Percentiles rank a stretch among this genome's conserved stretches.
Evolutionary conservation across 495 filamentous ascomycete species (phyloP).

Genomic region (Letharia lupina): DNA sequence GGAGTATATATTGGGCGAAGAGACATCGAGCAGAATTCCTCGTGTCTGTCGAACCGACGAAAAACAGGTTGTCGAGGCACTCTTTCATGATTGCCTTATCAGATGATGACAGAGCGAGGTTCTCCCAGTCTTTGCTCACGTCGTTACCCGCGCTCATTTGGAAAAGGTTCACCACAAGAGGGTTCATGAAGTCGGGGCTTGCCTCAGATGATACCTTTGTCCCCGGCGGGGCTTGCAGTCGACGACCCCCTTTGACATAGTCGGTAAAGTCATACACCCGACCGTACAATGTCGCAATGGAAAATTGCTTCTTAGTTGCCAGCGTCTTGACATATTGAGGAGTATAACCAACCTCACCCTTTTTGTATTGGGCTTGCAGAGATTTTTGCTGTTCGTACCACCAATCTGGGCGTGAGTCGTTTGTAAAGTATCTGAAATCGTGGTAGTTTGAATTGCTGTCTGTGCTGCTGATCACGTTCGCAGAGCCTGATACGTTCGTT

Average conservation of each 20-base stretch:
- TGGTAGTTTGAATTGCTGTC: conserved; percentile 78
- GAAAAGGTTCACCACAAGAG: conserved; percentile 67
- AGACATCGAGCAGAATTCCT: conserved; percentile 76
- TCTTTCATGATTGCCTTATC: conserved; percentile 61
- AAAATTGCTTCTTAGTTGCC: conserved; percentile 49
- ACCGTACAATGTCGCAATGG: conserved; percentile 71
- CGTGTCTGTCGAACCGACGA: conserved; percentile 85
- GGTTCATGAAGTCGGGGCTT: conserved; percentile 75
- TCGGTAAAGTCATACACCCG: conserved; percentile 86
- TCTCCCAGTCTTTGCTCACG: conserved; percentile 74
- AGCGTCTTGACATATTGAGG: conserved; percentile 65
- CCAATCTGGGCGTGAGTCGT: conserved; percentile 82
- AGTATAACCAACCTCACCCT: conserved; percentile 83
- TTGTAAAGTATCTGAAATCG: conserved; percentile 80
- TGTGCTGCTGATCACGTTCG: conserved; percentile 50
- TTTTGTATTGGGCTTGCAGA: conserved; percentile 70
- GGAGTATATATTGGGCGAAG: conserved; percentile 84
- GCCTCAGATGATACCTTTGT: conserved; percentile 40
- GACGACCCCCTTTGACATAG: conserved; percentile 71
- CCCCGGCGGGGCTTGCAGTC: conserved; percentile 46
- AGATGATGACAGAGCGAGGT: conserved; percentile 46
- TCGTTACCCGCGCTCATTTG: conserved; percentile 66
- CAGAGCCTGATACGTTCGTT: conserved; percentile 63
- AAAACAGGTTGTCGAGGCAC: conserved; percentile 93
- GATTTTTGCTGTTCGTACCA: conserved; percentile 75